Conservation (phyloP, 108 stramenopile genomes). For the Hondaea fermentalgiana region DNA sequence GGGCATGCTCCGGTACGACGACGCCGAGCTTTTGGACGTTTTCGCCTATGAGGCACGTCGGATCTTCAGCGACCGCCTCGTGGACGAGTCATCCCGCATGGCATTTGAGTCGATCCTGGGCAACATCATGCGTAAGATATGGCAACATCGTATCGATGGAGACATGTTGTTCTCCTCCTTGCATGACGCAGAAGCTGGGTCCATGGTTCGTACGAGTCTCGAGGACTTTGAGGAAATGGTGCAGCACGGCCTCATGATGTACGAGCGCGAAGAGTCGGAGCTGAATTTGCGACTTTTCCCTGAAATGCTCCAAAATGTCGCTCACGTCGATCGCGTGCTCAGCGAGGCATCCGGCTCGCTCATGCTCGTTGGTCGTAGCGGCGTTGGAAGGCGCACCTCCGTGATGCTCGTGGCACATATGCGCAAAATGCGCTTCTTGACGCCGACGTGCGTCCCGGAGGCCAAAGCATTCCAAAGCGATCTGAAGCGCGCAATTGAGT, state of each 20-base stretch:
- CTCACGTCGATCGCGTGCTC: constrained; percentile 55
- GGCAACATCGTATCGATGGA: constrained; percentile 14
- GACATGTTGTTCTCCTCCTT: constrained; percentile 33
- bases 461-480: constrained; percentile 35
- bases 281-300: constrained; percentile 42
- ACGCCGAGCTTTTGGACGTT: constrained; percentile 42
- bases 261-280: constrained; percentile 52
- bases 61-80: constrained; percentile 46
- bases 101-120: constrained; percentile 38
- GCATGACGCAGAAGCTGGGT: not conserved
- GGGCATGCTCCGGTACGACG: constrained; percentile 47
- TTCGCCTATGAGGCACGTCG: constrained; percentile 48
- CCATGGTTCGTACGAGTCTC: constrained; percentile 15
- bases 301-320: constrained; percentile 39
- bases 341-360: constrained; percentile 51
- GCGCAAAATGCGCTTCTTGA: constrained; percentile 32
- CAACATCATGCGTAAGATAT: constrained; percentile 23
- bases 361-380: constrained; percentile 46
- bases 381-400: constrained; percentile 46
- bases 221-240: constrained; percentile 37
- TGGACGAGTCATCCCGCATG: constrained; percentile 20
- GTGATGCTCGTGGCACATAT: constrained; percentile 45
- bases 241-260: constrained; percentile 41
- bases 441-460: constrained; percentile 28
- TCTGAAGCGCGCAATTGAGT: constrained; percentile 44